Evolutionary conservation across 176 grass and related monocot genomes (phyloP).

Genomic region (Otatea glauca): DNA sequence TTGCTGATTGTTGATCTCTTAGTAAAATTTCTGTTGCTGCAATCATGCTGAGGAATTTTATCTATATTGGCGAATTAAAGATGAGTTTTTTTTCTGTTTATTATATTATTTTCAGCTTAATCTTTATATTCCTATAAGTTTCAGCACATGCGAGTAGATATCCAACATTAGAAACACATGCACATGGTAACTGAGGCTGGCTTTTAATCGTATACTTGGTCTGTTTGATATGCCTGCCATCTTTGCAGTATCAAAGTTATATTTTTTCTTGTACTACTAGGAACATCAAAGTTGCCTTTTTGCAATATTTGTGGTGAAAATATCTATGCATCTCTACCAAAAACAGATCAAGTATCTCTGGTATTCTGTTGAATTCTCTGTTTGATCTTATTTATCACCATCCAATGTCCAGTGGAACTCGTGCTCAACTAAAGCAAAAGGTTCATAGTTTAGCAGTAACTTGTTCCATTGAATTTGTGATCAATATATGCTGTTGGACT

Average conservation of each 20-base stretch:
- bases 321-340: not conserved
- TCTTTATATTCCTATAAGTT: not conserved
- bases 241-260: not conserved
- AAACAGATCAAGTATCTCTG: not conserved
- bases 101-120: not conserved
- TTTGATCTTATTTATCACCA: not conserved
- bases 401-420: constrained; percentile 7
- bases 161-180: not conserved
- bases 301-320: not conserved
- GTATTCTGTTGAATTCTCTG: not conserved
- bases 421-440: constrained; percentile 26
- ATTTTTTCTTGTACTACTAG: constrained; percentile 11
- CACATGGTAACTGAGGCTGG: not conserved
- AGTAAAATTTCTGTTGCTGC: not conserved
- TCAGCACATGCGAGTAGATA: not conserved
- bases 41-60: not conserved
- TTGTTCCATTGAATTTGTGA: constrained; percentile 6
- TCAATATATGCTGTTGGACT: not conserved
- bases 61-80: not conserved
- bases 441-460: not conserved
- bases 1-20: constrained; percentile 13
- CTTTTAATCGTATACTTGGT: not conserved
- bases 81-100: not conserved
- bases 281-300: constrained; percentile 5
- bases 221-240: not conserved